Conservation (phyloP, 805 yeast species). For the Sugiyamaella smithiae region DNA sequence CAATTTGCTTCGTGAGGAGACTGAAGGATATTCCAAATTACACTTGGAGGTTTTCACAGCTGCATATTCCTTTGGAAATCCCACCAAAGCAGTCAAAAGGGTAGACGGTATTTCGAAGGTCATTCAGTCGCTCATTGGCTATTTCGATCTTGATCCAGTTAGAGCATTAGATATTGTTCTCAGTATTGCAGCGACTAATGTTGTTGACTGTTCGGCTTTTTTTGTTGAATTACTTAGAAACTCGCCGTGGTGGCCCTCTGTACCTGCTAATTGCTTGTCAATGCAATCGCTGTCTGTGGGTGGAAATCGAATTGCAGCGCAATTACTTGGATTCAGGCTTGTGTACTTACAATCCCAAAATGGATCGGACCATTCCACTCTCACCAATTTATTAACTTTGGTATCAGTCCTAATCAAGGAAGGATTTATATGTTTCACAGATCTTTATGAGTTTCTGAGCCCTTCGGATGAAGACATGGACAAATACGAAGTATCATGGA, state of each 20-base stretch:
- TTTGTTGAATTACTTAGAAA: slow-evolving; percentile 48
- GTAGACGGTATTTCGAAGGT: slow-evolving; percentile 38
- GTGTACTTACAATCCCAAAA: slow-evolving; percentile 16
- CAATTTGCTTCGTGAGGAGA: slow-evolving; percentile 68
- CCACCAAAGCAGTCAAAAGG: slow-evolving; percentile 21
- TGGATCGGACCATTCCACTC: neutral
- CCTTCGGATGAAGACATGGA: slow-evolving; percentile 52
- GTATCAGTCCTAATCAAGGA: slow-evolving; percentile 60
- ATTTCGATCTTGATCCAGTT: slow-evolving; percentile 69
- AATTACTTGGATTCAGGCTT: slow-evolving; percentile 50
- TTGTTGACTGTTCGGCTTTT: slow-evolving; percentile 45
- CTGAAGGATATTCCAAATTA: slow-evolving; percentile 73
- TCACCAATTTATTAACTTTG: slow-evolving; percentile 31
- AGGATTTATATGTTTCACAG: slow-evolving; percentile 62
- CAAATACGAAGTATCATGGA: slow-evolving; percentile 44
- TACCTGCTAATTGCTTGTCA: slow-evolving; percentile 31
- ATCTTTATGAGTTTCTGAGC: slow-evolving; percentile 53
- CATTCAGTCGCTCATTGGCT: slow-evolving; percentile 63
- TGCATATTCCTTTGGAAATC: slow-evolving; percentile 40
- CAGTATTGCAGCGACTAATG: slow-evolving; percentile 46
- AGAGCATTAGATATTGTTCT: slow-evolving; percentile 64
- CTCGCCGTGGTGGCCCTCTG: slow-evolving; percentile 69
- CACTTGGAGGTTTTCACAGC: slow-evolving; percentile 48
- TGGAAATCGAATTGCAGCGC: slow-evolving; percentile 55
- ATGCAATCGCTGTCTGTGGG: slow-evolving; percentile 41